A percentile compares a stretch with the other conserved stretches of the same genome.
Evolutionary conservation across 306 rosid genomes (phyloP).

Genomic region (Dalbergia oliveri): DNA sequence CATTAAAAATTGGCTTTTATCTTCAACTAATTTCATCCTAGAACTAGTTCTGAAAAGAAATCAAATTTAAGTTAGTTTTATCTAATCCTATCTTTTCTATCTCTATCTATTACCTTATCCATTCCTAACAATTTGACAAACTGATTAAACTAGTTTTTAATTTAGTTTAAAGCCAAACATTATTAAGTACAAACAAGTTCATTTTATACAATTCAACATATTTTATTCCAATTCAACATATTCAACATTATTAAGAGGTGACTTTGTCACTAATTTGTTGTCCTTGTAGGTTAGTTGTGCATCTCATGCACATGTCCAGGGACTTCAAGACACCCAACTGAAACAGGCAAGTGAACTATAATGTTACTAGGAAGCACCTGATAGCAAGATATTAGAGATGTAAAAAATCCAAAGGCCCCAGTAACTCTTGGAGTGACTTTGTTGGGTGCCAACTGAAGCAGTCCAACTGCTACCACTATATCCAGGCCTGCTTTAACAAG

Average conservation of each 20-base stretch:
- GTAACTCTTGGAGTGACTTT: slow-evolving; percentile 89
- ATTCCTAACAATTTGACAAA: no score
- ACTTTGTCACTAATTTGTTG: not conserved
- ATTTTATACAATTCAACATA: not conserved
- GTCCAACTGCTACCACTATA: slow-evolving; percentile 81
- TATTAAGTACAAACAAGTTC: no score
- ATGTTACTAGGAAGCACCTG: slow-evolving; percentile 63
- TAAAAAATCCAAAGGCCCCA: slow-evolving; percentile 83
- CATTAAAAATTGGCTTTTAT: no score
- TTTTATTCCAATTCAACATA: not conserved
- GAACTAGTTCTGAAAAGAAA: no score
- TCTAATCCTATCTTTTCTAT: no score
- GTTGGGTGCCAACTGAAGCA: slow-evolving; percentile 93
- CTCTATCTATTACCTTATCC: no score
- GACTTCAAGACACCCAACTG: not conserved
- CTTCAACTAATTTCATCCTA: no score
- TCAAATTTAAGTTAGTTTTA: no score
- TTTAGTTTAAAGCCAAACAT: no score
- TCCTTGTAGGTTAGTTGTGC: not conserved
- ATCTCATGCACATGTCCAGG: not conserved
- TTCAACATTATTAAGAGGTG: not conserved
- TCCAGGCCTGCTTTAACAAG: slow-evolving; percentile 83
- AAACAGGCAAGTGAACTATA: slow-evolving; percentile 16
- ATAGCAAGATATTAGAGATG: slow-evolving; percentile 92
- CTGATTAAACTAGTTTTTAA: no score